Percentiles rank a stretch among this genome's conserved stretches.
Evolutionary conservation across 768 basidiomycete genomes (phyloP).

Genomic region (Lactifluus subvellereus): DNA sequence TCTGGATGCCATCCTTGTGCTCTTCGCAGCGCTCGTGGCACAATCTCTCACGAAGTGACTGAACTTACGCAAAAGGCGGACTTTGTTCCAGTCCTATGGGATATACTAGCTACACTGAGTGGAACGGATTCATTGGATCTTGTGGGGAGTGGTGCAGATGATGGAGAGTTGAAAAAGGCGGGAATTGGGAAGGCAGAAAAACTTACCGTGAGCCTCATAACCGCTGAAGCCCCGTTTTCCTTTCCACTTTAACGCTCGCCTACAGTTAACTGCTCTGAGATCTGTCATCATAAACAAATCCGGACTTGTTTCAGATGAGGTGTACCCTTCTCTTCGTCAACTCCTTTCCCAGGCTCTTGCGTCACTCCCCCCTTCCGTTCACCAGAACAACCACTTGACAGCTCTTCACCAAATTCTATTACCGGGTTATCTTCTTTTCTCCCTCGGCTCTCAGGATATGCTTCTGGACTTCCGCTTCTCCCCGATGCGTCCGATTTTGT

Average conservation of each 20-base stretch:
- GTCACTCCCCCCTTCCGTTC: constrained; percentile 41
- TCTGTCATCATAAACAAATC: constrained; percentile 35
- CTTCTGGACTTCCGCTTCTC: constrained; percentile 38
- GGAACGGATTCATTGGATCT: constrained; percentile 49
- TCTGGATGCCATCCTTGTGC: constrained; percentile 54
- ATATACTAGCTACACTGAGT: constrained; percentile 25
- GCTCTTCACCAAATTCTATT: constrained; percentile 32
- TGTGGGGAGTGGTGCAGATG: constrained; percentile 32
- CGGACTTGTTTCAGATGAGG: constrained; percentile 32
- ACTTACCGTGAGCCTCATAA: constrained; percentile 39
- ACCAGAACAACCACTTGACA: constrained; percentile 32
- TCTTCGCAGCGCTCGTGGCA: constrained; percentile 59
- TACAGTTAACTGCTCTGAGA: constrained; percentile 35
- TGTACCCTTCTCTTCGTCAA: constrained; percentile 43
- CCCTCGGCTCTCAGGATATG: constrained; percentile 36
- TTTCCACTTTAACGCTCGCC: background rate
- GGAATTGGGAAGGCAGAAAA: constrained; percentile 58
- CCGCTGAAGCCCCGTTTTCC: background rate
- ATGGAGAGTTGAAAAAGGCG: constrained; percentile 43
- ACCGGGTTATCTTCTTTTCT: constrained; percentile 38
- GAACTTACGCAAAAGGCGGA: constrained; percentile 44
- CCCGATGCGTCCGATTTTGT: constrained; percentile 26
- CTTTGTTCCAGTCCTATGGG: constrained; percentile 29
- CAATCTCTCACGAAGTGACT: constrained; percentile 49
- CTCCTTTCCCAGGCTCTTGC: constrained; percentile 48